Evolutionary conservation across 2,329 filamentous ascomycete genomes (phyloP), one percentile per base, ranked within the genome.

Genomic region (Scleromitrula shiraiana): DNA sequence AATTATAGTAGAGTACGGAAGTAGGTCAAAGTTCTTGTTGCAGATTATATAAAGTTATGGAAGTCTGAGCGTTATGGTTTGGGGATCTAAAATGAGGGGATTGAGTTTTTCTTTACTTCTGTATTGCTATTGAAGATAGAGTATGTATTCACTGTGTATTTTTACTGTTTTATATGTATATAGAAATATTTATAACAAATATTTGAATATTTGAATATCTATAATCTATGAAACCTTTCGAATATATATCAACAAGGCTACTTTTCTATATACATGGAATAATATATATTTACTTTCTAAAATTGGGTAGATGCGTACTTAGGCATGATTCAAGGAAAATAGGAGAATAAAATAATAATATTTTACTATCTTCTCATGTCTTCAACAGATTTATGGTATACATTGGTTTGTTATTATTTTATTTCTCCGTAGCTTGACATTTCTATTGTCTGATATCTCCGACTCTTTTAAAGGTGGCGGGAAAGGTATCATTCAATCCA

Each of bases 261-360:
- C n/a, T n/a, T n/a, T n/a, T n/a, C n/a, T n/a, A n/a, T n/a, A n/a
- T n/a, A n/a, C n/a, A n/a, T n/a, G n/a, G n/a, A n/a, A n/a, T n/a
- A n/a, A n/a, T n/a, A n/a, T n/a, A n/a, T n/a, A n/a, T n/a, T n/a
- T n/a, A n/a, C n/a, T n/a, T n/a, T n/a, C n/a, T n/a, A n/a, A n/a
- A n/a, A n/a, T n/a, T n/a, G n/a, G n/a, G n/a, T n/a, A 20, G n/a
- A 26, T 14, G 20, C 7, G 5, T 23, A 41, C 12, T 23, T 8
- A 12, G n/a, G 6, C 20, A 44, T 35, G 30, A 36, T 44, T 26
- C 23, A 27, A 45, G 42, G 15, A 37, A 38, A 45, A n/a, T 38
- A 38, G 33, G 42, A 14, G 27, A 38, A 33, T 32, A 38, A 38
- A 45, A 20, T 27, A 38, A 27, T 45, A 33, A 29, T 38, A 14